Percentiles rank a stretch among this genome's conserved stretches.
These are phyloP conservation scores for Durio zibethinus DNA, from an alignment of 345 rosid species.

Conservation along the genomic window DNA sequence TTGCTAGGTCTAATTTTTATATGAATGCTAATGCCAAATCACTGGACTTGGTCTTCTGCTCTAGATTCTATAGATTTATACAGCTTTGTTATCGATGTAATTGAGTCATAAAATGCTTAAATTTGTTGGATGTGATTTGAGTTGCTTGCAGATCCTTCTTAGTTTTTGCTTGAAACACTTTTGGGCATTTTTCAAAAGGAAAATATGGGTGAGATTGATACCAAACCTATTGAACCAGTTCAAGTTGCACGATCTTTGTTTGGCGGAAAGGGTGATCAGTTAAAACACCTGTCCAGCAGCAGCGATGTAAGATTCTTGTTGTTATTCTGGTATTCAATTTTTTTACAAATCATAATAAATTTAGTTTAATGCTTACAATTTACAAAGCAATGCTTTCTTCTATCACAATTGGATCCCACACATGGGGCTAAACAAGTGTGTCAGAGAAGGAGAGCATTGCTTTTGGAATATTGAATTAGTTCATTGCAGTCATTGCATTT, in stretches of 20 bases:
- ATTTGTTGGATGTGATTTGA: not conserved
- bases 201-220: constrained; percentile 52
- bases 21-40: not conserved
- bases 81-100: not conserved
- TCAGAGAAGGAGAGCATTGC: not conserved
- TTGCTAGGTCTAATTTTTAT: not conserved
- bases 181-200: not conserved
- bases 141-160: not conserved
- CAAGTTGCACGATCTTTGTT: constrained; percentile 47
- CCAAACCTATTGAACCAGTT: constrained; percentile 49
- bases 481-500: not conserved
- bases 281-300: constrained; percentile 8
- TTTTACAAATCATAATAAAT: not conserved
- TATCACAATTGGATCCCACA: not conserved
- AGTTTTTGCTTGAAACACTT: not conserved
- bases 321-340: not conserved
- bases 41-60: not conserved
- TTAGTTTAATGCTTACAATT: not conserved
- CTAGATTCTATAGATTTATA: not conserved
- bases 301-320: constrained; percentile 25
- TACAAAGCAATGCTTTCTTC: not conserved
- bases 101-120: not conserved
- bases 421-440: not conserved
- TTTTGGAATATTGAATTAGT: not conserved
- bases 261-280: constrained; percentile 28